Percentiles rank a stretch among this genome's conserved stretches.
Evolutionary conservation across 2,329 filamentous ascomycete genomes (phyloP).

Genomic region (Ophiostoma populinum): DNA sequence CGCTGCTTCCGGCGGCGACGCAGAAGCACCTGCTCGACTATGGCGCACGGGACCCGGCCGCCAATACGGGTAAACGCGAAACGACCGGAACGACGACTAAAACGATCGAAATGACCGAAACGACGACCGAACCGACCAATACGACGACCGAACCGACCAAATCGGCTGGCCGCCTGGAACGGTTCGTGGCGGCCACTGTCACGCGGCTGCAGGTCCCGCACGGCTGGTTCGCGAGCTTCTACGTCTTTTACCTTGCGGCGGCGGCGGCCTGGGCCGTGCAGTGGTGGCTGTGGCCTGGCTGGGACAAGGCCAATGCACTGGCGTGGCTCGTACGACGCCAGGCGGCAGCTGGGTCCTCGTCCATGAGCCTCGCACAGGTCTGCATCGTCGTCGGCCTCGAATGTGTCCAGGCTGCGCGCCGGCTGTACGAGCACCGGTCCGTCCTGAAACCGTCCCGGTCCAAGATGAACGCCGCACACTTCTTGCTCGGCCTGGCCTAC

Average conservation of each 20-base stretch:
- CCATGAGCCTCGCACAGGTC: constrained; percentile 46
- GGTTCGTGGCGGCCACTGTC: constrained; percentile 2
- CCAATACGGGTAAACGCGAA: not conserved
- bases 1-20: constrained; percentile 26
- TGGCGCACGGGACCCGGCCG: constrained; percentile 26
- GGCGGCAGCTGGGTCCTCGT: constrained; percentile 9
- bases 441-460: constrained; percentile 52
- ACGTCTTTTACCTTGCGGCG: constrained; percentile 49
- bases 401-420: constrained; percentile 54
- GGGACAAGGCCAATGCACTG: constrained; percentile 1
- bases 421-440: constrained; percentile 56
- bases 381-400: constrained; percentile 54
- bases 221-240: constrained; percentile 80
- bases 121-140: too few species aligned
- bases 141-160: too few species aligned
- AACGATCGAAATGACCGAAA: too few species aligned
- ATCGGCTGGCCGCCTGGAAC: constrained; percentile 3
- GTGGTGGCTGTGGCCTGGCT: constrained; percentile 20
- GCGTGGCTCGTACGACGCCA: constrained; percentile 3
- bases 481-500: constrained; percentile 59
- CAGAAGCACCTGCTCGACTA: constrained; percentile 31
- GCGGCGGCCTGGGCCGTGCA: constrained; percentile 62
- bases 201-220: constrained; percentile 37
- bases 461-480: constrained; percentile 75
- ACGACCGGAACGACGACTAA: too few species aligned